Evolutionary conservation across 2,329 filamentous ascomycete genomes (phyloP).

Genomic region (Apiospora aurea): DNA sequence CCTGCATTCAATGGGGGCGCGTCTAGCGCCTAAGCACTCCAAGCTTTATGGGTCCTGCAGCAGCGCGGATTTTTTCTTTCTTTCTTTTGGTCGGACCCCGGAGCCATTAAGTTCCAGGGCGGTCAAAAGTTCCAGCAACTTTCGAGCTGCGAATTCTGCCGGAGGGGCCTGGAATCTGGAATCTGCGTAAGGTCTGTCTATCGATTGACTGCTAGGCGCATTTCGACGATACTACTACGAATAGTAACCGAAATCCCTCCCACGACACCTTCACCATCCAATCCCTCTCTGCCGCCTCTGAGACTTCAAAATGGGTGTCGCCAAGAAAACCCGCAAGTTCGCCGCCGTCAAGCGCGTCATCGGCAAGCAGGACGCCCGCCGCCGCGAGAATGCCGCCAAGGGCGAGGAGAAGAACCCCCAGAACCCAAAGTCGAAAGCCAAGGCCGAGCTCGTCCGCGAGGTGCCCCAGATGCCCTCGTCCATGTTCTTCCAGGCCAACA

Average conservation of each 20-base stretch:
- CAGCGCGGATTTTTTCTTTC: background rate
- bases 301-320: constrained; percentile 73
- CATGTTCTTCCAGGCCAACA: constrained; percentile 77
- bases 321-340: constrained; percentile 93
- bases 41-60: constrained; percentile 14
- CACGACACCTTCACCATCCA: background rate
- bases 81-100: background rate
- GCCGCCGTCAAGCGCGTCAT: constrained; percentile 83
- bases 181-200: background rate
- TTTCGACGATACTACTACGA: background rate
- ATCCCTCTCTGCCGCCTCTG: background rate
- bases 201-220: constrained; percentile 3
- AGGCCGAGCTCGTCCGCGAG: constrained; percentile 74
- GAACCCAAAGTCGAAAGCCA: constrained; percentile 58
- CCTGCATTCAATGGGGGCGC: constrained; percentile 17
- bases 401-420: constrained; percentile 61
- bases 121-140: constrained; percentile 21
- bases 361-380: constrained; percentile 77
- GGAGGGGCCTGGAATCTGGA: constrained; percentile 14
- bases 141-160: constrained; percentile 19
- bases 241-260: background rate
- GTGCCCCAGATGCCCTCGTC: constrained; percentile 82
- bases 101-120: constrained; percentile 19
- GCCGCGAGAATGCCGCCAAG: constrained; percentile 81
- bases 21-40: background rate